Conservation (phyloP, 2,329 filamentous ascomycete genomes). For the Beauveria australis region DNA sequence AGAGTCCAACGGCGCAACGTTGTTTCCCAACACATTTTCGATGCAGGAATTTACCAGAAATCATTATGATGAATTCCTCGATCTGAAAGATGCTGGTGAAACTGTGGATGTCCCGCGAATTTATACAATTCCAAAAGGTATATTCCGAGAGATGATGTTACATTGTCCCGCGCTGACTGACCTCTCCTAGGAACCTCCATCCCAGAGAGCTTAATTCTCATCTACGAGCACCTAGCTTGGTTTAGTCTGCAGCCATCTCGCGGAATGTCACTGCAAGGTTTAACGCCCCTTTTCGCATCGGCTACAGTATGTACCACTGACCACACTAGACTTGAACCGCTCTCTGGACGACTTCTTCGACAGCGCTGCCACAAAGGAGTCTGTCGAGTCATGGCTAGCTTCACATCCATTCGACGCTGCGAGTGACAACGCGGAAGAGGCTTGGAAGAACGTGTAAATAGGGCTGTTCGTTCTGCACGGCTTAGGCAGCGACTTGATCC, state of each 20-base stretch:
- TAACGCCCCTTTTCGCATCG: not conserved
- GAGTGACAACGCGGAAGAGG: not conserved
- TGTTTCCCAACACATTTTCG: slow-evolving; percentile 11
- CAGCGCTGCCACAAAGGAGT: not conserved
- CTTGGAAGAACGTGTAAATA: not conserved
- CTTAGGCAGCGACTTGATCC: too few relatives aligned
- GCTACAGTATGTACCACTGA: not conserved
- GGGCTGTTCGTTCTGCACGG: too few relatives aligned
- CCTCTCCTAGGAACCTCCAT: not conserved
- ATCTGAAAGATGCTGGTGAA: not conserved
- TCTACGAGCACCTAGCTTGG: slow-evolving; percentile 8
- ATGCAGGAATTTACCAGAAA: slow-evolving; percentile 10
- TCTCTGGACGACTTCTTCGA: slow-evolving; percentile 8
- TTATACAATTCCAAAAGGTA: not conserved
- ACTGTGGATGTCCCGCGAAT: not conserved
- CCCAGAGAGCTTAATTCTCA: slow-evolving; percentile 9
- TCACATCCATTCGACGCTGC: slow-evolving; percentile 6
- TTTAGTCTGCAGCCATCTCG: slow-evolving; percentile 12
- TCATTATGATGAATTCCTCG: slow-evolving; percentile 7
- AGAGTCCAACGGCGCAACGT: slow-evolving; percentile 9
- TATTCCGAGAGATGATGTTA: too few relatives aligned
- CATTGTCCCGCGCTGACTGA: not conserved
- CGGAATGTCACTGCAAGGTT: slow-evolving; percentile 10
- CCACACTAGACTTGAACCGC: slow-evolving; percentile 5
- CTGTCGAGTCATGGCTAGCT: slow-evolving; percentile 3